Evolutionary conservation across 441 rosid genomes (phyloP).

Genomic region (Populus trichocarpa): DNA sequence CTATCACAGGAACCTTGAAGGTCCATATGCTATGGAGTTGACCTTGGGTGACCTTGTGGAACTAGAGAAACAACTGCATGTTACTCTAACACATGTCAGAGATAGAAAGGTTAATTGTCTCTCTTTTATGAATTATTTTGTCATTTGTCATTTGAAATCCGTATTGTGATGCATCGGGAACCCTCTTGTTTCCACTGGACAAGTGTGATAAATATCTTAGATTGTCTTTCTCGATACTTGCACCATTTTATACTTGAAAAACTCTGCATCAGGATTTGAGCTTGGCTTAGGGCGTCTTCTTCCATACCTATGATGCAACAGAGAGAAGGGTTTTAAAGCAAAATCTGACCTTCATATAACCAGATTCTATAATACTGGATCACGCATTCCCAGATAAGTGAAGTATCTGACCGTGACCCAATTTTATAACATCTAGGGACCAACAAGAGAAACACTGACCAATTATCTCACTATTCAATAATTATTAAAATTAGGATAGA

Average conservation of each 20-base stretch:
- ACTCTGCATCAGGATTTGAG: too few species aligned
- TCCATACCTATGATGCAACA: neutral
- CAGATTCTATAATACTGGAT: neutral
- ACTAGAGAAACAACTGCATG: constrained; percentile 35
- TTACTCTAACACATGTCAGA: constrained; percentile 30
- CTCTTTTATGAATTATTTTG: neutral
- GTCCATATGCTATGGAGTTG: constrained; percentile 27
- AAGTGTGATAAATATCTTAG: too few species aligned
- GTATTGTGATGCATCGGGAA: neutral
- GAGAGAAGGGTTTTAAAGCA: neutral
- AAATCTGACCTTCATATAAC: neutral
- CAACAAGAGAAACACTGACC: too few species aligned
- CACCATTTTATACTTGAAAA: too few species aligned
- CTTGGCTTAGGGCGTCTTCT: too few species aligned
- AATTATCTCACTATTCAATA: neutral
- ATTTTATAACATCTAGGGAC: neutral
- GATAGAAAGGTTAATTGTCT: constrained; percentile 36
- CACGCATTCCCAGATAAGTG: neutral
- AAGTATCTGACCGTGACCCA: neutral
- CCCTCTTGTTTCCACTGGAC: neutral
- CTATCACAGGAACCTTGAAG: constrained; percentile 32
- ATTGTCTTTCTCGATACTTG: too few species aligned
- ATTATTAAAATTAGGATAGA: too few species aligned
- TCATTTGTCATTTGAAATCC: too few species aligned
- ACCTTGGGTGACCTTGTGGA: constrained; percentile 28